Evolutionary conservation across 345 rosid genomes (phyloP), one percentile per base, ranked within the genome.

Genomic region (Cochlearia excelsa): DNA sequence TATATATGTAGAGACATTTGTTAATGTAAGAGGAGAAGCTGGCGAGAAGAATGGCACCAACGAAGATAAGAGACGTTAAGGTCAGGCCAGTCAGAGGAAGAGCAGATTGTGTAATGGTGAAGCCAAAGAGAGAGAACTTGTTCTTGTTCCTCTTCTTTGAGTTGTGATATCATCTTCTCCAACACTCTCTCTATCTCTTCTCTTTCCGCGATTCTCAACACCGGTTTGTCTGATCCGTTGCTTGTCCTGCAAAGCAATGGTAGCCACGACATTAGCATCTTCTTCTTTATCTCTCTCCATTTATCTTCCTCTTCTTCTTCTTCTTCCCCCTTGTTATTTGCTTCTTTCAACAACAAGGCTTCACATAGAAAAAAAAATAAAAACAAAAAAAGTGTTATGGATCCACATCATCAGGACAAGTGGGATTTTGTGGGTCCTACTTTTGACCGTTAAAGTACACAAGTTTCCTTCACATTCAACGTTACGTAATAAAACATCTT

Each of bases 51-150:
- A 28, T 61, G 42, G 61, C 85, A 87, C 95, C 95, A 91, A 48
- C 81, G 83, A 41, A 79, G 52, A 69, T 79, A 91, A 7, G 82
- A 81, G 43, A 70, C 51, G 30, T 73, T 78, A 57, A 91, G 94
- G 43, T 91, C 82, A 46, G 98, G 98, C 98, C 96, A 87, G 64
- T 91, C 98, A 1, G 96, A 84, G 57, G 87, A 76, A 3, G 90
- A 58, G 52, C 76, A 73, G 48, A 70, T 55, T 3, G 86, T 76
- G 86, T 84, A 87, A 72, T 87, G 90, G 61, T 81, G 91, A 37
- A 91, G 88, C 98, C 98, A 91, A 30, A 87, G 73, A 7, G 94
- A 82, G 42, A 91, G 59, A 2, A 91, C 90, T 65, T 72, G 77
- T 53, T 87, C 98, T 71, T 83, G 84, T 56, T 85, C 84, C 30